These are phyloP conservation scores for Trichosporon sp. DNA, from an alignment of 1,284 basidiomycete species.

Conservation along the genomic window DNA sequence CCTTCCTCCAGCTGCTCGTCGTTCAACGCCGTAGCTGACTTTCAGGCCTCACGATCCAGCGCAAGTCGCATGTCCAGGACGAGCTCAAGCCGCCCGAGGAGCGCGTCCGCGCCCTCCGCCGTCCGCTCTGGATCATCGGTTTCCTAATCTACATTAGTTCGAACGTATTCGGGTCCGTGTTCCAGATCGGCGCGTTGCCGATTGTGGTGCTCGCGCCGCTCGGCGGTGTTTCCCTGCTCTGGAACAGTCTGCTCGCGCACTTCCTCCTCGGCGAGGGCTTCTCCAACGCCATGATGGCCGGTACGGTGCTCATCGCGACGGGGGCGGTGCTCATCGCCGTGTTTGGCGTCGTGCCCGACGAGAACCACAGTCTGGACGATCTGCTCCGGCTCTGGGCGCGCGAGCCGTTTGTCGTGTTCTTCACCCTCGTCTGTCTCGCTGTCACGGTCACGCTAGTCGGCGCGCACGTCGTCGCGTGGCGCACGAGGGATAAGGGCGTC, in stretches of 20 bases:
- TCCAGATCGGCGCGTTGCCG: constrained; percentile 91
- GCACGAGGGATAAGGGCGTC: neutral
- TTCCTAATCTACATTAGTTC: constrained; percentile 83
- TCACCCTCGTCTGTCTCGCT: constrained; percentile 69
- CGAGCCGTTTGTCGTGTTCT: constrained; percentile 78
- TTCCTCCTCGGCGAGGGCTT: constrained; percentile 84
- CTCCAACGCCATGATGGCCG: constrained; percentile 79
- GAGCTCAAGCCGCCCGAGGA: constrained; percentile 68
- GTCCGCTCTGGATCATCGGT: constrained; percentile 83
- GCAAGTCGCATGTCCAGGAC: constrained; percentile 90
- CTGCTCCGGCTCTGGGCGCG: constrained; percentile 76
- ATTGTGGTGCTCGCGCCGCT: constrained; percentile 90
- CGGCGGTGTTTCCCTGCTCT: constrained; percentile 86
- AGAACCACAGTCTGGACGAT: constrained; percentile 84
- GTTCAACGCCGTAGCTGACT: constrained; percentile 4
- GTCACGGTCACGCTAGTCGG: constrained; percentile 66
- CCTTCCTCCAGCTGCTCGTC: no score
- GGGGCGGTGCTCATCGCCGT: constrained; percentile 87
- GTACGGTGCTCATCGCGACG: constrained; percentile 81
- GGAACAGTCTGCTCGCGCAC: constrained; percentile 91
- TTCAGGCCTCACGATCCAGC: constrained; percentile 81
- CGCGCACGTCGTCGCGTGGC: constrained; percentile 21
- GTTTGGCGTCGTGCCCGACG: constrained; percentile 90
- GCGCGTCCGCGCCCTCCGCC: constrained; percentile 70
- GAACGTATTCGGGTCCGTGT: constrained; percentile 80